These are phyloP conservation scores for Metschnikowia santaceciliae DNA, from an alignment of 805 yeast genomes.

Conservation along the genomic window DNA sequence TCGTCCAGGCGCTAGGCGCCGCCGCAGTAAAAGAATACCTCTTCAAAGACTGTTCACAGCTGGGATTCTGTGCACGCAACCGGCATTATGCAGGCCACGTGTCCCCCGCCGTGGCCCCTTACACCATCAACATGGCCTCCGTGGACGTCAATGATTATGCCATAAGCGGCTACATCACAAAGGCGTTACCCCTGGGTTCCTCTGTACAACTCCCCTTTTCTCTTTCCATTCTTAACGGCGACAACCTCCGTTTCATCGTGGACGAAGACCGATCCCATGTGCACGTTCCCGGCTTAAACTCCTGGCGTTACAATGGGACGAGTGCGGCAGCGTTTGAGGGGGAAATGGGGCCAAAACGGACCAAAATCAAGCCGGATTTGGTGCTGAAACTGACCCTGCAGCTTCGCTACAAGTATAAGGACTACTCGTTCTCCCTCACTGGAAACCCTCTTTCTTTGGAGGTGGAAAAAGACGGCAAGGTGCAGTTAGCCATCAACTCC, in stretches of 20 bases:
- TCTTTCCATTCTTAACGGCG: constrained; percentile 52
- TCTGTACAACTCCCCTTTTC: constrained; percentile 49
- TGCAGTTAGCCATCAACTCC: constrained; percentile 62
- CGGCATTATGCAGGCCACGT: constrained; percentile 51
- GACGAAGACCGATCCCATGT: constrained; percentile 55
- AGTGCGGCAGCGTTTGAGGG: constrained; percentile 24
- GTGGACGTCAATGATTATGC: constrained; percentile 21
- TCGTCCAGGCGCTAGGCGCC: background rate
- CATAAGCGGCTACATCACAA: constrained; percentile 46
- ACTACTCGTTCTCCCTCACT: constrained; percentile 42
- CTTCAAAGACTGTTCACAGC: constrained; percentile 72
- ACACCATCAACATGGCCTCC: constrained; percentile 22
- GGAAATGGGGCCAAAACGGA: background rate
- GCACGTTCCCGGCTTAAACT: constrained; percentile 41
- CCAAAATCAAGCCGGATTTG: background rate
- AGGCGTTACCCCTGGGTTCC: constrained; percentile 25
- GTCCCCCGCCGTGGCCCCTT: constrained; percentile 17
- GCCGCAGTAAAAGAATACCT: constrained; percentile 55
- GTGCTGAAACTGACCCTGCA: constrained; percentile 6
- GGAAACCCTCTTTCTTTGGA: constrained; percentile 49
- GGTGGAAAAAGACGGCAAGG: constrained; percentile 42
- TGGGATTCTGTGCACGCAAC: constrained; percentile 83
- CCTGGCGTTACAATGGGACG: constrained; percentile 39
- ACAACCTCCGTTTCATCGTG: constrained; percentile 56
- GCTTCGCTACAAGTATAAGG: constrained; percentile 33